phyloP scores from a whole-genome alignment of 257 asterid species.

The Petunia secreta region DNA sequence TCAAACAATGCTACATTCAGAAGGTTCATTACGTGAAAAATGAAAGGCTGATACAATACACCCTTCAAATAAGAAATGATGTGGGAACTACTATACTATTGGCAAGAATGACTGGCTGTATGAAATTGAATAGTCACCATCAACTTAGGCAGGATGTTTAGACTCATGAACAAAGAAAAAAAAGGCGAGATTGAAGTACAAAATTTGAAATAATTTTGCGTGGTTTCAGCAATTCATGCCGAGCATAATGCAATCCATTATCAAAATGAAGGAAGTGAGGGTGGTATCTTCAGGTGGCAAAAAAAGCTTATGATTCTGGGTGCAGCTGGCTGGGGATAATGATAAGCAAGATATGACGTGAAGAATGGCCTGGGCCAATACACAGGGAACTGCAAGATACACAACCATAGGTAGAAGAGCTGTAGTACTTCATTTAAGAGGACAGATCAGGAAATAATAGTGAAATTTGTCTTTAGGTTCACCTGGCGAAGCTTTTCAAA shows the following conservation, averaged over 20 bases:
- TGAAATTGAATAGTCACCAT: not conserved
- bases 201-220: conserved; percentile 17
- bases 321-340: not conserved
- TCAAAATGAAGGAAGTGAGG: conserved; percentile 8
- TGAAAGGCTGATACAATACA: not conserved
- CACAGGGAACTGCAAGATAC: conserved; percentile 10
- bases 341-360: conserved; percentile 15
- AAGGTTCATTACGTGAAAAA: not conserved
- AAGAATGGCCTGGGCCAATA: not conserved
- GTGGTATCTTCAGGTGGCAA: not conserved
- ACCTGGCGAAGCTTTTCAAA: conserved; percentile 99
- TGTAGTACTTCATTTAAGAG: conserved; percentile 5
- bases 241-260: not conserved
- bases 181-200: not conserved
- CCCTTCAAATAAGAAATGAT: not conserved
- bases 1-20: not conserved
- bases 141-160: not conserved
- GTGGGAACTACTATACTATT: not conserved
- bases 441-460: conserved; percentile 2
- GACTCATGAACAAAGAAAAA: not conserved
- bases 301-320: conserved; percentile 15
- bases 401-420: not conserved
- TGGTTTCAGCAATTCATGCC: conserved; percentile 23
- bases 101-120: not conserved
- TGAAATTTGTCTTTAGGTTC: conserved; percentile 31